These are phyloP conservation scores for Buddleja alternifolia DNA, from an alignment of 257 asterid species.

Conservation along the genomic window DNA sequence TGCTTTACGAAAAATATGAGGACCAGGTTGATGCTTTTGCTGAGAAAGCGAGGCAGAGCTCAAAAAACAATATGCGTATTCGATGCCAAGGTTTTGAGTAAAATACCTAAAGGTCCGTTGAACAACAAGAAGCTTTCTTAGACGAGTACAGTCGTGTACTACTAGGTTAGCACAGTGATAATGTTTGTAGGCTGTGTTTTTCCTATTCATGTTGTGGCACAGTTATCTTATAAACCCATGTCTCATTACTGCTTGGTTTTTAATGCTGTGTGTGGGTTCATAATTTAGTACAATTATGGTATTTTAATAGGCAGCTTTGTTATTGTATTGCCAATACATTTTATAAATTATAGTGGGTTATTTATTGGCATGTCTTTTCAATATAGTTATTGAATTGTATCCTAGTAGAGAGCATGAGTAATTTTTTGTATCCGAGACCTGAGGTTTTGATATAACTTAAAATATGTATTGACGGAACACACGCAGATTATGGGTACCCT, in stretches of 20 bases:
- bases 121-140: slow-evolving; percentile 69
- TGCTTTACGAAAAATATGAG: slow-evolving; percentile 78
- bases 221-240: slow-evolving; percentile 40
- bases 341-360: no score
- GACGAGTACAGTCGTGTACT: slow-evolving; percentile 25
- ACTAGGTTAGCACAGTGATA: slow-evolving; percentile 26
- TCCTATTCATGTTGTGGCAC: slow-evolving; percentile 38
- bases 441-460: no score
- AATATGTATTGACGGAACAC: no score
- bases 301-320: no score
- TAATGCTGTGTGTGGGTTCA: slow-evolving; percentile 38
- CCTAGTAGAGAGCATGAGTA: no score
- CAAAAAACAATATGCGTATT: slow-evolving; percentile 82
- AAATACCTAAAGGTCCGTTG: slow-evolving; percentile 72
- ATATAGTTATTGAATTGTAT: no score
- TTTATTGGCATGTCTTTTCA: no score
- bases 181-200: slow-evolving; percentile 25
- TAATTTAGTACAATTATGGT: slow-evolving; percentile 5
- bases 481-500: no score
- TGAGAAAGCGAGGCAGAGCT: slow-evolving; percentile 88
- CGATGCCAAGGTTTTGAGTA: slow-evolving; percentile 67
- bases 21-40: slow-evolving; percentile 84
- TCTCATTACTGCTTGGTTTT: slow-evolving; percentile 29
- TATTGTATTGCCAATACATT: no score
- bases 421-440: no score